Percentiles rank a stretch among this genome's conserved stretches.
Conservation (phyloP, 441 rosid genomes). For the Bocquillonia castaneifolia region DNA sequence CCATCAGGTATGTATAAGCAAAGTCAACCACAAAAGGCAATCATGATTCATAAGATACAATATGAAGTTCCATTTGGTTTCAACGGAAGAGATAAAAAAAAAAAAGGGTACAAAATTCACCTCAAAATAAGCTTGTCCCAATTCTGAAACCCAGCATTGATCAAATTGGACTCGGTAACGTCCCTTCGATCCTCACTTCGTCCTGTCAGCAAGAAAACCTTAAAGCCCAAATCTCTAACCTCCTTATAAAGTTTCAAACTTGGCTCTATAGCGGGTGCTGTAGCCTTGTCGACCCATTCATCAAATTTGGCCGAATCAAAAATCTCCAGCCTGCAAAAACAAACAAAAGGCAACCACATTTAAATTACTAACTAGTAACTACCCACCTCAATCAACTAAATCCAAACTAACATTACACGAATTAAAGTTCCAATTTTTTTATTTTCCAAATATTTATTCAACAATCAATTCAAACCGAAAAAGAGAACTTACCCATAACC, state of each 20-base stretch:
- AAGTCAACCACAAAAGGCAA: no score
- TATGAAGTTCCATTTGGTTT: not conserved
- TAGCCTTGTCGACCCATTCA: conserved; percentile 73
- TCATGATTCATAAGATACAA: no score
- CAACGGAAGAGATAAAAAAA: conserved; percentile 1
- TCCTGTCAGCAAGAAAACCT: conserved; percentile 79
- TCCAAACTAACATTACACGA: no score
- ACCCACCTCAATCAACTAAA: not conserved
- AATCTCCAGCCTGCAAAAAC: conserved; percentile 50
- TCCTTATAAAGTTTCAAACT: conserved; percentile 73
- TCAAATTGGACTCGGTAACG: conserved; percentile 62
- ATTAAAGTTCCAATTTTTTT: not conserved
- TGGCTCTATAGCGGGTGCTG: conserved; percentile 63
- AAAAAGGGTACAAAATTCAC: no score
- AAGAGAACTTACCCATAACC: conserved; percentile 52
- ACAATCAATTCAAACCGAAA: not conserved
- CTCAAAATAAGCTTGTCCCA: conserved; percentile 94
- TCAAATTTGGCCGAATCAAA: conserved; percentile 63
- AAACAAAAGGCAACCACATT: not conserved
- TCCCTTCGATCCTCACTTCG: conserved; percentile 59
- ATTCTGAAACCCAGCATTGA: conserved; percentile 55
- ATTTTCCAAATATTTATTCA: conserved; percentile 7
- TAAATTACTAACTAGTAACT: not conserved
- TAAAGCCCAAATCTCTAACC: conserved; percentile 57
- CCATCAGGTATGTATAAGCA: not conserved